Conservation (phyloP, 163 green algal genomes). For the Picocystis sp. region DNA sequence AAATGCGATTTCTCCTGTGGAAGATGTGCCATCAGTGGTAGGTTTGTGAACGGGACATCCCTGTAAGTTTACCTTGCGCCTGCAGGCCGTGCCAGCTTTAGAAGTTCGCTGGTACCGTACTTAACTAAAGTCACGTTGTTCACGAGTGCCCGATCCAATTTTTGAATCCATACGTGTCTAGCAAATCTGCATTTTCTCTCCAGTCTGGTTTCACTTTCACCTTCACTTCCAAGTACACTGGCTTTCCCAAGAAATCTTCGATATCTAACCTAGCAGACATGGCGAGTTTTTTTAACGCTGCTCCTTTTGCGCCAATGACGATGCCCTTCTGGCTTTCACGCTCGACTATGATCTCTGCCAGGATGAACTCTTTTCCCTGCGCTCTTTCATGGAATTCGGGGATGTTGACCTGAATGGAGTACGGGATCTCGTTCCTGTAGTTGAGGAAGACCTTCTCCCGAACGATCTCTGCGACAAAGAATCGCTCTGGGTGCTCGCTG, state of each 20-base stretch:
- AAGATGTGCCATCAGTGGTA: no score
- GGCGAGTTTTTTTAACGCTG: slow-evolving; percentile 13
- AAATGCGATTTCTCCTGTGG: no score
- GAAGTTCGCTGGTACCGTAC: no score
- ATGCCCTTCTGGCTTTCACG: slow-evolving; percentile 43
- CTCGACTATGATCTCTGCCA: slow-evolving; percentile 52
- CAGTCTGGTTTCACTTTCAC: slow-evolving; percentile 19
- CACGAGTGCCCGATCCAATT: no score
- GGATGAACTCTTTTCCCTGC: slow-evolving; percentile 57
- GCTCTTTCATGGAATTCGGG: slow-evolving; percentile 52
- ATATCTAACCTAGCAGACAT: slow-evolving; percentile 15
- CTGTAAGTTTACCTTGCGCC: no score
- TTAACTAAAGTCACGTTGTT: no score
- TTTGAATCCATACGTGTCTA: background rate
- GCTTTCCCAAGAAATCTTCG: slow-evolving; percentile 15
- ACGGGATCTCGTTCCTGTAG: slow-evolving; percentile 81
- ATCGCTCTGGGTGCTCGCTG: slow-evolving; percentile 33
- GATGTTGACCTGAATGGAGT: slow-evolving; percentile 56
- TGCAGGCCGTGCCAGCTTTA: no score
- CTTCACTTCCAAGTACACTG: slow-evolving; percentile 17
- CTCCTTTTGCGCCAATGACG: slow-evolving; percentile 23
- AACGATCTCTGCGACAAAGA: slow-evolving; percentile 76
- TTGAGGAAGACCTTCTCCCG: slow-evolving; percentile 85
- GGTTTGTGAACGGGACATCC: no score
- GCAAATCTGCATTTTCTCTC: slow-evolving; percentile 10